These are phyloP conservation scores for Colletotrichum spinosum DNA, from an alignment of 2,329 filamentous ascomycete species.

Conservation along the genomic window DNA sequence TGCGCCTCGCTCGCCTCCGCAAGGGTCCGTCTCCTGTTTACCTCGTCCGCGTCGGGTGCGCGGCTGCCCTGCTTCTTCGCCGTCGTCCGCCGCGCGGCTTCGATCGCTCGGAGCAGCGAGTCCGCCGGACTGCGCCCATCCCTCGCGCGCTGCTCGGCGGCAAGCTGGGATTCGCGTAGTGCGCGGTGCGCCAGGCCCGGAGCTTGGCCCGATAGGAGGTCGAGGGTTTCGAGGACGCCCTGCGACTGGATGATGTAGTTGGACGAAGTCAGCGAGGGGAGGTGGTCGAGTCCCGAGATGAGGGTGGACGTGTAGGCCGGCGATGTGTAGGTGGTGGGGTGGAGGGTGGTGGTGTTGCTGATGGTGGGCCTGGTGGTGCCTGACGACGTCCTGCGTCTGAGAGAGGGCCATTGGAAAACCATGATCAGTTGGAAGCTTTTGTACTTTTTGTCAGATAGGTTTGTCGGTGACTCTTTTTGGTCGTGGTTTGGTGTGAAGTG, in stretches of 20 bases:
- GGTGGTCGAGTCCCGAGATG: neutral
- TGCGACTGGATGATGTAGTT: neutral
- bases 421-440: neutral
- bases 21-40: too few relatives aligned
- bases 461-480: neutral
- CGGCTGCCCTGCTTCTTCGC: neutral
- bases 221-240: constrained; percentile 11
- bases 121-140: neutral
- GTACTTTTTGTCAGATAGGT: neutral
- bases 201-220: constrained; percentile 1
- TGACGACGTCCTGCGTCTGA: constrained; percentile 7
- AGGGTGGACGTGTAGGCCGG: neutral
- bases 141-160: constrained; percentile 6
- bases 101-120: neutral
- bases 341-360: neutral
- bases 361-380: neutral
- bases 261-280: neutral
- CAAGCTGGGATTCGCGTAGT: constrained; percentile 2
- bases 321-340: neutral
- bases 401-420: constrained; percentile 5
- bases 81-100: neutral
- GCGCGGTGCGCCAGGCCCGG: neutral
- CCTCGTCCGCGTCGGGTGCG: too few relatives aligned
- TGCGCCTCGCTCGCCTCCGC: too few relatives aligned
- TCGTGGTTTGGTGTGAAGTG: neutral